These are phyloP conservation scores for Trichosanthes cucumerina DNA, from an alignment of 306 rosid species.

Conservation along the genomic window DNA sequence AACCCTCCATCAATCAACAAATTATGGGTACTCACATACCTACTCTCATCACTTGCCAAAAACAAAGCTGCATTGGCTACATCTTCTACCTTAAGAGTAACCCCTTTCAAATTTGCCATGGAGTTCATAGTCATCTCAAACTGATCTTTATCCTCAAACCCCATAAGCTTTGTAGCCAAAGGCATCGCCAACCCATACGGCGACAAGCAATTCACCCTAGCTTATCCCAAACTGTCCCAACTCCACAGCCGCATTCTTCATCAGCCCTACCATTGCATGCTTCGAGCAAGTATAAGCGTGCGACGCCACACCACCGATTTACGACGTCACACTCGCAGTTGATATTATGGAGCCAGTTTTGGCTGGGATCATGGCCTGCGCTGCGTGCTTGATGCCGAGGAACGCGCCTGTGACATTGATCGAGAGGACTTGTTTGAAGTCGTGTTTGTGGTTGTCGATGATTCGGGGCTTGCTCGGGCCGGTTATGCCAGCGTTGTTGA, in stretches of 20 bases:
- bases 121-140: conserved; percentile 31
- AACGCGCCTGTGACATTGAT: conserved; percentile 58
- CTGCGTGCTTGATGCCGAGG: conserved; percentile 64
- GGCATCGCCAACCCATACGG: conserved; percentile 62
- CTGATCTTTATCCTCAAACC: conserved; percentile 24
- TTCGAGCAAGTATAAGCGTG: conserved; percentile 64
- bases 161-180: conserved; percentile 32
- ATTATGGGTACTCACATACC: conserved; percentile 73
- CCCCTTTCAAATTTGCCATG: conserved; percentile 46
- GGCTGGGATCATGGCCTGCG: conserved; percentile 51
- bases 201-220: conserved; percentile 74
- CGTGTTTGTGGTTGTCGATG: conserved; percentile 42
- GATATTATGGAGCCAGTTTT: conserved; percentile 43
- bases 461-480: conserved; percentile 39
- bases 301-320: conserved; percentile 48
- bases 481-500: conserved; percentile 64
- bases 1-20: conserved; percentile 70
- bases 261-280: conserved; percentile 61
- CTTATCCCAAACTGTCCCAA: conserved; percentile 65
- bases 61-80: conserved; percentile 73
- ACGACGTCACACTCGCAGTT: conserved; percentile 46
- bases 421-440: conserved; percentile 56
- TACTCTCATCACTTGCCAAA: conserved; percentile 61
- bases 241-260: conserved; percentile 66
- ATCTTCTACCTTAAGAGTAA: conserved; percentile 50